These are phyloP conservation scores for Noccaea caerulescens DNA, from an alignment of 345 rosid species.

Conservation along the genomic window DNA sequence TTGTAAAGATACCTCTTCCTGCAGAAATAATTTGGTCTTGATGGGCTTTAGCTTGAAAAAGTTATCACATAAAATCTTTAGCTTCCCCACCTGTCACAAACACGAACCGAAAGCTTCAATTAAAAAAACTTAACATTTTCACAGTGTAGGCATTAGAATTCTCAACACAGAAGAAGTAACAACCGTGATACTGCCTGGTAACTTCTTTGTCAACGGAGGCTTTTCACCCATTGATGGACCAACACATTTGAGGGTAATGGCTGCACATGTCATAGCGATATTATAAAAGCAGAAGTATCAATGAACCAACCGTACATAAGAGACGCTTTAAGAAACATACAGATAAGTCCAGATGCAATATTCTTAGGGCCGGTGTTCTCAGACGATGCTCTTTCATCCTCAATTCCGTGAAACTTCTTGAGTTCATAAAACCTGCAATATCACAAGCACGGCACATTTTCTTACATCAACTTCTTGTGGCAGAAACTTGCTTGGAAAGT, in stretches of 20 bases:
- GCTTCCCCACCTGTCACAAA: slow-evolving; percentile 71
- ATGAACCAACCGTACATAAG: slow-evolving; percentile 1
- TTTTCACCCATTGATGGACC: slow-evolving; percentile 91
- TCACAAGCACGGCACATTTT: background rate
- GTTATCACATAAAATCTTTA: slow-evolving; percentile 78
- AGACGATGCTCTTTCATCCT: slow-evolving; percentile 66
- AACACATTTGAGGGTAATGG: slow-evolving; percentile 75
- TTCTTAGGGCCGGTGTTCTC: slow-evolving; percentile 70
- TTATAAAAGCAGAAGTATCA: background rate
- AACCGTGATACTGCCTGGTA: slow-evolving; percentile 87
- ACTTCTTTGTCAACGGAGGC: slow-evolving; percentile 67
- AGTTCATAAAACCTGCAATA: slow-evolving; percentile 75
- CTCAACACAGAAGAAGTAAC: slow-evolving; percentile 31
- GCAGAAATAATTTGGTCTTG: slow-evolving; percentile 62
- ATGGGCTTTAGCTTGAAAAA: slow-evolving; percentile 69
- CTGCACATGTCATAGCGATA: slow-evolving; percentile 50
- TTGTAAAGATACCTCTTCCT: slow-evolving; percentile 63
- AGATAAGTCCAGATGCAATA: slow-evolving; percentile 77
- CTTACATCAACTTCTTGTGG: background rate
- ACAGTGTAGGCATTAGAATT: background rate
- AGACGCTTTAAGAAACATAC: slow-evolving; percentile 47
- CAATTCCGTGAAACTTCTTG: slow-evolving; percentile 73
- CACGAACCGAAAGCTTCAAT: background rate
- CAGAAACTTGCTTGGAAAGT: too few relatives aligned
- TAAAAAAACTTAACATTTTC: background rate